phyloP scores from a whole-genome alignment of 116 monocot species.

The Dioscorea cayenensis region DNA sequence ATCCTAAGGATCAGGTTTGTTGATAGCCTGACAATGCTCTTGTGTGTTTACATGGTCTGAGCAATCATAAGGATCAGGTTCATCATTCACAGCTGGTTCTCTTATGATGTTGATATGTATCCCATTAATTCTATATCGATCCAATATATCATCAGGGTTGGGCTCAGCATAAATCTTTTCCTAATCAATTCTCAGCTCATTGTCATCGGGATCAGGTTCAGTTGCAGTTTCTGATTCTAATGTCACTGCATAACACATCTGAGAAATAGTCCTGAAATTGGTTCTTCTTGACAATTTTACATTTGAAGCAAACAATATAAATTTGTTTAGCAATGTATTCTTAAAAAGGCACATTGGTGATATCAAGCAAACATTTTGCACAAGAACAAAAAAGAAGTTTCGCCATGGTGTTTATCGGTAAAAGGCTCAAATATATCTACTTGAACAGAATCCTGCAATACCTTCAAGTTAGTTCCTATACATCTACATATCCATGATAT shows the following conservation, averaged over 20 bases:
- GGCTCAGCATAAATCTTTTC: slow-evolving; percentile 16
- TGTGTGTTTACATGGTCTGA: not conserved
- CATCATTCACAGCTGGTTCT: slow-evolving; percentile 7
- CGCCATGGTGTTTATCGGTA: not conserved
- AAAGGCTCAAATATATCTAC: not conserved
- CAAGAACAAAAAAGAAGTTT: not conserved
- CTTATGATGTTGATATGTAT: slow-evolving; percentile 10
- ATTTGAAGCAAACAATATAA: no score
- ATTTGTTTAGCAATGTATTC: no score
- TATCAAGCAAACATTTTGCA: not conserved
- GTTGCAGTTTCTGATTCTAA: no score
- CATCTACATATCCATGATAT: not conserved
- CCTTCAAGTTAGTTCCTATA: slow-evolving; percentile 1
- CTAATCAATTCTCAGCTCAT: slow-evolving; percentile 5
- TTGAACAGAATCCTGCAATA: not conserved
- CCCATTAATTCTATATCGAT: slow-evolving; percentile 1
- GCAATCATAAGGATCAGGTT: no score
- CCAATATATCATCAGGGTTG: slow-evolving; percentile 12
- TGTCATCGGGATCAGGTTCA: slow-evolving; percentile 20
- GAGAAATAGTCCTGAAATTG: no score
- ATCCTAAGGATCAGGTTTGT: slow-evolving; percentile 27
- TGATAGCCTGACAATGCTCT: slow-evolving; percentile 16
- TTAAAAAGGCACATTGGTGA: not conserved
- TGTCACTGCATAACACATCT: no score
- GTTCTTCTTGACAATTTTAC: no score